Conservation (phyloP, 768 basidiomycete species). For the Kwoniella dendrophila region DNA sequence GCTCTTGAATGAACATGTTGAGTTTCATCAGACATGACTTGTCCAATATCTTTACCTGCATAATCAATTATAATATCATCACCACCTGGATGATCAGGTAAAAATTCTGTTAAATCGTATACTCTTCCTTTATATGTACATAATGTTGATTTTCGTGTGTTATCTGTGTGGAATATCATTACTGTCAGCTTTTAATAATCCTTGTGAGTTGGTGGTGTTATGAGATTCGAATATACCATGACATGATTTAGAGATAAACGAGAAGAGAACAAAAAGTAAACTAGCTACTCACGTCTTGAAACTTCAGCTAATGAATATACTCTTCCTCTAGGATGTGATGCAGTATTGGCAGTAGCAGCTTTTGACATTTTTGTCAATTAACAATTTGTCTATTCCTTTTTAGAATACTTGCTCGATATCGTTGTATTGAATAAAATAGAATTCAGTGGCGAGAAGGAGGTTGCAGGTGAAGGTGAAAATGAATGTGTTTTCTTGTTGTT, state of each 20-base stretch:
- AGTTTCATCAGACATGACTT: constrained; percentile 73
- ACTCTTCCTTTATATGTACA: constrained; percentile 77
- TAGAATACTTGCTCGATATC: background rate
- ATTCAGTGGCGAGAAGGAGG: background rate
- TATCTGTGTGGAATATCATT: constrained; percentile 56
- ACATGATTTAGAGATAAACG: background rate
- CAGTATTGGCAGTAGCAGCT: constrained; percentile 3
- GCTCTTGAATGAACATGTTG: constrained; percentile 88
- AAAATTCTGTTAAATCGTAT: constrained; percentile 83
- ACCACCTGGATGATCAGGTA: constrained; percentile 89
- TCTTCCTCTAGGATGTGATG: constrained; percentile 8
- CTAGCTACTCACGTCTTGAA: constrained; percentile 17
- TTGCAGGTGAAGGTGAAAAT: background rate
- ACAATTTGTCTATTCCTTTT: no score
- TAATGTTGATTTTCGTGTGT: constrained; percentile 71
- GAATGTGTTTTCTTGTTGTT: background rate
- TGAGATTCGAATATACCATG: no score
- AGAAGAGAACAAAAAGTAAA: background rate
- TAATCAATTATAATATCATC: constrained; percentile 83
- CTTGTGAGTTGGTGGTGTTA: no score
- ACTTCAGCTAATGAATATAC: constrained; percentile 26
- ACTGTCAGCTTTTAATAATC: background rate
- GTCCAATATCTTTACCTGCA: constrained; percentile 81
- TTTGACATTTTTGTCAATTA: background rate
- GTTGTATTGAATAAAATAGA: background rate